phyloP scores from a whole-genome alignment of 2,329 filamentous ascomycete genomes.

The Ophiostoma tasmaniense region DNA sequence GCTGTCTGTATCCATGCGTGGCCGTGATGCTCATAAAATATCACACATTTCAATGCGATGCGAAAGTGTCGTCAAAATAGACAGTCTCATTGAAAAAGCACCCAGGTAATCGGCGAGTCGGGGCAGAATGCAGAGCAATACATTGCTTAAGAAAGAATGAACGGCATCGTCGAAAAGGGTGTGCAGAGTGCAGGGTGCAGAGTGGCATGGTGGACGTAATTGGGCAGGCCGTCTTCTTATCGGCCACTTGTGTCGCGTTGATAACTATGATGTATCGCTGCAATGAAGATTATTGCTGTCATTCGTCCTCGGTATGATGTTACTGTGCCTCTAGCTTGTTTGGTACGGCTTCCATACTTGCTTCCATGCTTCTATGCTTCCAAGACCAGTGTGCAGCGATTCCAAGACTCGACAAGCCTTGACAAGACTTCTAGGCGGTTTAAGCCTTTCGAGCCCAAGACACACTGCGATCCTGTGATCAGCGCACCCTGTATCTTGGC shows the following conservation, averaged over 20 bases:
- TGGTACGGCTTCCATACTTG: neutral
- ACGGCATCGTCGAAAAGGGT: neutral
- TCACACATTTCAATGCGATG: neutral
- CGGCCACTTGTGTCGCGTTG: neutral
- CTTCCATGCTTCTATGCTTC: neutral
- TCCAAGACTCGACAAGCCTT: neutral
- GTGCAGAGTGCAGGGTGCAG: neutral
- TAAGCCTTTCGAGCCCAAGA: slow-evolving; percentile 3
- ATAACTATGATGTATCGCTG: neutral
- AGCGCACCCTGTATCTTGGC: slow-evolving; percentile 1
- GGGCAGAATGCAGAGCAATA: too few relatives aligned
- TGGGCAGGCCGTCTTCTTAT: neutral
- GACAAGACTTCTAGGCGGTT: slow-evolving; percentile 5
- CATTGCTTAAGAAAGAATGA: too few relatives aligned
- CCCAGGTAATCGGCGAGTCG: neutral
- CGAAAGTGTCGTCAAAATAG: neutral
- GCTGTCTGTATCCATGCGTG: neutral
- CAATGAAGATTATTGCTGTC: neutral
- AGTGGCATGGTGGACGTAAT: neutral
- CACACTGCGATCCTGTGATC: neutral
- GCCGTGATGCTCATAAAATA: too few relatives aligned
- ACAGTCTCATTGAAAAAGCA: neutral
- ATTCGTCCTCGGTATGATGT: neutral
- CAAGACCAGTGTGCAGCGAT: neutral
- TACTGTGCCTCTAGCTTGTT: neutral